Conservation (phyloP, 257 asterid genomes). For the Parsonsia alboflavescens region DNA sequence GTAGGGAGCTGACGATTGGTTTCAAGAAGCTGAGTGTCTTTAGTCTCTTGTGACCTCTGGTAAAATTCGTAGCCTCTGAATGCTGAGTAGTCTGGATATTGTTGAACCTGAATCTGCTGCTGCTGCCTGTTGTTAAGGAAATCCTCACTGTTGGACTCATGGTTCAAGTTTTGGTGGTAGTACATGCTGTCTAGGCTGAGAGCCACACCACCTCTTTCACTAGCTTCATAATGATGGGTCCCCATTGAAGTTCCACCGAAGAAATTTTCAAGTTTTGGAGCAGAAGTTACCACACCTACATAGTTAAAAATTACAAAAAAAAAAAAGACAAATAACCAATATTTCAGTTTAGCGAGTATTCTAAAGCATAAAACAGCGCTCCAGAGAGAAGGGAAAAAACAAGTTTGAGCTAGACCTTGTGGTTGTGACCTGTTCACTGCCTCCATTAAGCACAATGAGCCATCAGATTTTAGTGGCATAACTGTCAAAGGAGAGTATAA, state of each 20-base stretch:
- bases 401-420: conserved; percentile 48
- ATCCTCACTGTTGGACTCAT: conserved; percentile 40
- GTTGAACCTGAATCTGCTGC: conserved; percentile 32
- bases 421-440: conserved; percentile 70
- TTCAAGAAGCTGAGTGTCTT: conserved; percentile 26
- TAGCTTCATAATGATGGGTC: conserved; percentile 53
- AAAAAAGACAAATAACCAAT: background rate
- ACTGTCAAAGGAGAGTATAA: conserved; percentile 51
- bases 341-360: conserved; percentile 9
- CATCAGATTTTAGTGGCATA: conserved; percentile 94
- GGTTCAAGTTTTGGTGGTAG: conserved; percentile 41
- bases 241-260: conserved; percentile 70
- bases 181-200: conserved; percentile 76
- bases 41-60: conserved; percentile 27
- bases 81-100: conserved; percentile 40
- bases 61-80: conserved; percentile 39
- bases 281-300: conserved; percentile 41
- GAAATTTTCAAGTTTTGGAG: conserved; percentile 81
- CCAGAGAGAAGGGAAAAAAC: conserved; percentile 1
- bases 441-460: conserved; percentile 82
- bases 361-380: conserved; percentile 1
- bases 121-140: conserved; percentile 32
- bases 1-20: conserved; percentile 34
- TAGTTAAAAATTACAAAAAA: conserved; percentile 13
- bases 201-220: conserved; percentile 54